Evolutionary conservation across 2,329 filamentous ascomycete genomes (phyloP), one percentile per base, ranked within the genome.

Genomic region (Diaporthe citrichinensis): DNA sequence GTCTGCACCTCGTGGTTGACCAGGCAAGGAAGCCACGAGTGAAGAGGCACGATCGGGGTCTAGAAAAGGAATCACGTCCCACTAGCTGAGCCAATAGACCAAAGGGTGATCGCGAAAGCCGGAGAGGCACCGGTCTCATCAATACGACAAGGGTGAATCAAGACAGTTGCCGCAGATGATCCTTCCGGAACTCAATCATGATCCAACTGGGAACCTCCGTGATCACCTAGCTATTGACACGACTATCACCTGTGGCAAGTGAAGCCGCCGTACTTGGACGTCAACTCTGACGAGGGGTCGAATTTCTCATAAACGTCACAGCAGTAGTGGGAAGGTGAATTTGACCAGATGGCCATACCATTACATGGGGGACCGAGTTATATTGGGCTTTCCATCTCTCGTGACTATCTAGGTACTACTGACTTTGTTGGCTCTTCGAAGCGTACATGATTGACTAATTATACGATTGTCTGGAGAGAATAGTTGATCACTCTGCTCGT

Each of bases 381-480:
- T 28, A 15, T 28, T 25, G 9, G n/a, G n/a, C 20, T 28, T 25
- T 28, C 20, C n/a, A 53, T 53, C 9, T 28, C 51, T 53, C 2
- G 23, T 28, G n/a, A 14, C 51, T 53, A 15, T 15, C 12, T 25
- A 23, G 1, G 36, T 39, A 39, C 12, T 39, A 39, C 36, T 39
- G 23, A 10, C 1, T 58, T 12, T 20, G 17, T 4, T 58, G 55
- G 17, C 17, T 34, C 15, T 12, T 34, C 6, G 28, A 34, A 10
- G 6, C 28, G 17, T 34, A 23, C 2, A 23, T 34, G 8, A 10
- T 12, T 12, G 17, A 34, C 6, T 2, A 58, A 2, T 0, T 1
- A 15, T 7, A 6, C 12, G 0, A 14, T 1, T 1, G 1, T 15
- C 4, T 14, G 34, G 3, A 5, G n/a, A 4, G 4, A n/a, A n/a